phyloP scores from a whole-genome alignment of 345 rosid species.

The Eucalyptus cladocalyx region DNA sequence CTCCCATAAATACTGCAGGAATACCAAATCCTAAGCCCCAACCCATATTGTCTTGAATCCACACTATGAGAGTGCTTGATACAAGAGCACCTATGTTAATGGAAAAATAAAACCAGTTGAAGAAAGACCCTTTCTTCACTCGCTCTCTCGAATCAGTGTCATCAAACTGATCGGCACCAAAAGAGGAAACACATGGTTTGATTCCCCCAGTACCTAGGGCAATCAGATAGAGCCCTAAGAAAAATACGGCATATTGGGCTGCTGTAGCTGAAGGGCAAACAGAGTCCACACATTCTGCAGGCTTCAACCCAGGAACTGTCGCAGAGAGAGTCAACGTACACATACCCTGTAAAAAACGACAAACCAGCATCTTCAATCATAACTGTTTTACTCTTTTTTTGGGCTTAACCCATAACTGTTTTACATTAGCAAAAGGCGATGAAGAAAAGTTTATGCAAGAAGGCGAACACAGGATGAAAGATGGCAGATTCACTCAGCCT shows the following conservation, averaged over 20 bases:
- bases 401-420: background rate
- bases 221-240: conserved; percentile 34
- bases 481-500: background rate
- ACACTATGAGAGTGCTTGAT: conserved; percentile 28
- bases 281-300: conserved; percentile 19
- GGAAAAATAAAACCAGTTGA: conserved; percentile 42
- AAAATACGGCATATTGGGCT: conserved; percentile 24
- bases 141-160: conserved; percentile 27
- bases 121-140: conserved; percentile 13
- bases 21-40: conserved; percentile 41
- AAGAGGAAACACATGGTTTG: conserved; percentile 41
- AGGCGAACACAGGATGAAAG: background rate
- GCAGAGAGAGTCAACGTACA: conserved; percentile 30
- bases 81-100: conserved; percentile 36
- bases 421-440: background rate
- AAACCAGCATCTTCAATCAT: background rate
- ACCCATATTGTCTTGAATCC: conserved; percentile 33
- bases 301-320: conserved; percentile 17
- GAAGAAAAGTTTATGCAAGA: background rate
- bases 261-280: conserved; percentile 24
- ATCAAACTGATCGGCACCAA: conserved; percentile 32
- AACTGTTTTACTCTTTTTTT: background rate
- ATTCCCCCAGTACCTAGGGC: conserved; percentile 43
- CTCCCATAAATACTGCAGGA: conserved; percentile 35
- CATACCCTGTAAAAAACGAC: conserved; percentile 16